These are phyloP conservation scores for Cladophialophora immunda DNA, from an alignment of 2,329 filamentous ascomycete species.

Conservation along the genomic window DNA sequence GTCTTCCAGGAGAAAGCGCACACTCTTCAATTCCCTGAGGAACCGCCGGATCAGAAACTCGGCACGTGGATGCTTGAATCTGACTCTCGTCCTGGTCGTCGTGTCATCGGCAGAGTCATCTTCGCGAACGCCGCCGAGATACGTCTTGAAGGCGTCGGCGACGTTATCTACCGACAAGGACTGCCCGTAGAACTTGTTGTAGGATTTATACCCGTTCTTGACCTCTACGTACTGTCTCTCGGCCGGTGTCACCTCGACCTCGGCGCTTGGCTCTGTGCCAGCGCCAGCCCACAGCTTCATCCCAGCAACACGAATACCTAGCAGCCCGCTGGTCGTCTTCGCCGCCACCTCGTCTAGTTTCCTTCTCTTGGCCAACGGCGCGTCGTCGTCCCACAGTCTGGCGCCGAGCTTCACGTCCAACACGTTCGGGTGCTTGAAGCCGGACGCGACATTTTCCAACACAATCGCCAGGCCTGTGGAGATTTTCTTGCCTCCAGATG, in stretches of 20 bases:
- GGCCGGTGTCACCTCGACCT: constrained; percentile 39
- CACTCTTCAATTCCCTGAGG: constrained; percentile 50
- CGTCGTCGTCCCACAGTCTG: constrained; percentile 81
- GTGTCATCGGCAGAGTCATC: constrained; percentile 3
- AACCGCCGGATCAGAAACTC: constrained; percentile 53
- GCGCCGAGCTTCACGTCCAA: constrained; percentile 91
- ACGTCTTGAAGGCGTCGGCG: constrained; percentile 65
- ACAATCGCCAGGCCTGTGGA: constrained; percentile 82
- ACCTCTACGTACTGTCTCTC: constrained; percentile 45
- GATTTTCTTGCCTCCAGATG: constrained; percentile 69
- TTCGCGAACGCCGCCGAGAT: constrained; percentile 52
- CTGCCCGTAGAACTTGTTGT: constrained; percentile 73
- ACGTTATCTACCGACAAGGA: constrained; percentile 64
- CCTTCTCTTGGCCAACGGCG: constrained; percentile 54
- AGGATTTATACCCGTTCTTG: constrained; percentile 64
- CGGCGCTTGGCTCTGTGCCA: constrained; percentile 36
- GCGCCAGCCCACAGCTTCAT: constrained; percentile 67
- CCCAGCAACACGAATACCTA: constrained; percentile 71
- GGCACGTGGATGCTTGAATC: constrained; percentile 50
- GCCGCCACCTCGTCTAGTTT: constrained; percentile 35
- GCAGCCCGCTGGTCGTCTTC: constrained; percentile 45
- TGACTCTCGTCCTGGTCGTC: constrained; percentile 22
- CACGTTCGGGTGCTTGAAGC: constrained; percentile 86
- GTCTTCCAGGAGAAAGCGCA: constrained; percentile 60
- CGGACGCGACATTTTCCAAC: constrained; percentile 81